Percentiles rank a stretch among this genome's conserved stretches.
phyloP scores from a whole-genome alignment of 225 moss, liverwort and hornwort genomes.

The Ulota crispa region DNA sequence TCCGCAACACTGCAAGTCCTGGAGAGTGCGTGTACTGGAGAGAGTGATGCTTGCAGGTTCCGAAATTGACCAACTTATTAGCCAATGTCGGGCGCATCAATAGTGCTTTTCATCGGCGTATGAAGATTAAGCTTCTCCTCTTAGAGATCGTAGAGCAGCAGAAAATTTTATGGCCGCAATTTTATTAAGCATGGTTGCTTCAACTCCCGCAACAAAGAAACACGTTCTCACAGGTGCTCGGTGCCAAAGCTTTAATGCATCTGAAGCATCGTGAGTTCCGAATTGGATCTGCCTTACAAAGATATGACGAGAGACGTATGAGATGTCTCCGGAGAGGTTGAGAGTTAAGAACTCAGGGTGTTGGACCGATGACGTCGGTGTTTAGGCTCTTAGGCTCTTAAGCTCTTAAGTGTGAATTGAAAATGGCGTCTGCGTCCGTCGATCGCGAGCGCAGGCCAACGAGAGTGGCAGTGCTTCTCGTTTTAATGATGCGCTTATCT shows the following conservation, averaged over 20 bases:
- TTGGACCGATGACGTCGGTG: neutral
- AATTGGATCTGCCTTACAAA: neutral
- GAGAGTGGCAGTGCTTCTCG: slow-evolving; percentile 2
- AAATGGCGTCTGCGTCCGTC: neutral
- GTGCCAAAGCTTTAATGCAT: neutral
- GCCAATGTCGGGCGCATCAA: neutral
- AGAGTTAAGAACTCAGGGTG: neutral
- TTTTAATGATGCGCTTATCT: slow-evolving; percentile 15
- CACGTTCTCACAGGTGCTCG: neutral
- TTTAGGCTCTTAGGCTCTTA: neutral
- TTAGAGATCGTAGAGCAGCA: neutral
- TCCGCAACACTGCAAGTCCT: neutral
- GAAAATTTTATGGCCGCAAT: no score
- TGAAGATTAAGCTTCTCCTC: neutral
- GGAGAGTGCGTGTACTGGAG: neutral
- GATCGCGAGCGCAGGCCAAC: neutral
- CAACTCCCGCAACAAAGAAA: neutral
- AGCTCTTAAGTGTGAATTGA: neutral
- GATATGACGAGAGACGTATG: neutral
- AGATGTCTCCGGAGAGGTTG: neutral
- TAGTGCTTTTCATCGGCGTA: neutral
- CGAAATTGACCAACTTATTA: neutral
- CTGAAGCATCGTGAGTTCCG: slow-evolving; percentile 5
- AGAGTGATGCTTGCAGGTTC: neutral
- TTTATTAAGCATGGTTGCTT: neutral